phyloP scores from a whole-genome alignment of 768 basidiomycete genomes.

The Hygrophorus pudorinus region DNA sequence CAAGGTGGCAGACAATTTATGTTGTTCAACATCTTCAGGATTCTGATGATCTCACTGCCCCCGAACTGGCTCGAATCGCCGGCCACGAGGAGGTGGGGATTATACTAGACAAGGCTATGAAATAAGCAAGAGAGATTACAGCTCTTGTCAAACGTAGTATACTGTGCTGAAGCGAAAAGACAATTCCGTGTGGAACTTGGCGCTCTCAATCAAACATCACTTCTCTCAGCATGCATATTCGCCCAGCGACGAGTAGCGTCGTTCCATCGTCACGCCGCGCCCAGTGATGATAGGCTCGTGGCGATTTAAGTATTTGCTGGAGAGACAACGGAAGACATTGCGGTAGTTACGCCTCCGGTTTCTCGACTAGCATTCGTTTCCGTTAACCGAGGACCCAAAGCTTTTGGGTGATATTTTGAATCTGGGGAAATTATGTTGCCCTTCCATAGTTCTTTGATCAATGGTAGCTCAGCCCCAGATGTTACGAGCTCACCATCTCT shows the following conservation, averaged over 20 bases:
- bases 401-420: constrained; percentile 43
- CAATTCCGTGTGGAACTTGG: too few relatives aligned
- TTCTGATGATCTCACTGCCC: constrained; percentile 51
- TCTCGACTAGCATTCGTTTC: too few relatives aligned
- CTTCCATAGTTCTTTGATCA: constrained; percentile 22
- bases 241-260: too few relatives aligned
- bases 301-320: background rate
- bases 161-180: background rate
- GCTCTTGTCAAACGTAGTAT: background rate
- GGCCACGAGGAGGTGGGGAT: constrained; percentile 45
- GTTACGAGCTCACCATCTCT: constrained; percentile 56
- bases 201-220: too few relatives aligned
- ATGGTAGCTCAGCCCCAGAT: background rate
- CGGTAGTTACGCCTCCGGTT: too few relatives aligned
- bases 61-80: constrained; percentile 50
- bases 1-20: background rate
- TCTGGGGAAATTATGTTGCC: constrained; percentile 51
- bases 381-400: constrained; percentile 9
- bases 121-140: background rate
- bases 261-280: too few relatives aligned
- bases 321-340: background rate
- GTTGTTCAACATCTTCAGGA: constrained; percentile 33
- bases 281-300: background rate
- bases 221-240: too few relatives aligned
- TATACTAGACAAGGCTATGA: constrained; percentile 11